Base-by-base conservation (phyloP, 2,329 filamentous ascomycete genomes). In the Penicillium hordei region DNA sequence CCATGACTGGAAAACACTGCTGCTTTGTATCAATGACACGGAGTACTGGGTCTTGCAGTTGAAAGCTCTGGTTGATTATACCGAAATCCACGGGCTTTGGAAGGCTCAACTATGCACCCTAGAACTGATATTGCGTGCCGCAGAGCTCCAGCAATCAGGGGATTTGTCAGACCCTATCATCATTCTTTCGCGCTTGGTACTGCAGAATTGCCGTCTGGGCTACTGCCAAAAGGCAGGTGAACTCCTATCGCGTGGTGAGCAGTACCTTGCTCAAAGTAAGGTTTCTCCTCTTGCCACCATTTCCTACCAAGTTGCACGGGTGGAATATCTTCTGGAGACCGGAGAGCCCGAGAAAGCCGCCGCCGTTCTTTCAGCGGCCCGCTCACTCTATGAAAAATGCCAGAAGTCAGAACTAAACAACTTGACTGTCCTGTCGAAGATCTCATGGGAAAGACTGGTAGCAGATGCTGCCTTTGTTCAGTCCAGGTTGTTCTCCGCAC, bases 291-390 rank as follows among this genome's bases (percentile, higher is more conserved):
- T 82, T 49, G 76, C 80, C 15, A 75, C 72, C 29, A 64, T 88
- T 15, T 78, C 80, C 34, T 89, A 89, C 71, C 83, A 92, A 62
- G 76, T 96, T 7, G 85, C 86, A 0, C 86, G 87, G 60, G 87
- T 89, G 0, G 90, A 96, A 70, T 91, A 92, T 70, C 80, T 88
- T 29, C 78, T 93, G 19, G 83, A 84, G 1, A 82, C 87, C 13
- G 89, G 88, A 10, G 85, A 86, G 49, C 76, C 84, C 17, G 81
- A 86, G 10, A 86, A 89, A 73, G 88, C 80, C 64, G 75, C 61
- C 59, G 71, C 60, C 69, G 75, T 61, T 64, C 69, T 71, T 59
- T 67, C 61, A 23, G 60, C 60, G 13, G 71, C 69, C 10, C 70
- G 65, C 44, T 15, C 55, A 40, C 38, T 75, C 19, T 72, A 75